Evolutionary conservation across 176 grass and related monocot genomes (phyloP).

Genomic region (Panicum miliaceum): DNA sequence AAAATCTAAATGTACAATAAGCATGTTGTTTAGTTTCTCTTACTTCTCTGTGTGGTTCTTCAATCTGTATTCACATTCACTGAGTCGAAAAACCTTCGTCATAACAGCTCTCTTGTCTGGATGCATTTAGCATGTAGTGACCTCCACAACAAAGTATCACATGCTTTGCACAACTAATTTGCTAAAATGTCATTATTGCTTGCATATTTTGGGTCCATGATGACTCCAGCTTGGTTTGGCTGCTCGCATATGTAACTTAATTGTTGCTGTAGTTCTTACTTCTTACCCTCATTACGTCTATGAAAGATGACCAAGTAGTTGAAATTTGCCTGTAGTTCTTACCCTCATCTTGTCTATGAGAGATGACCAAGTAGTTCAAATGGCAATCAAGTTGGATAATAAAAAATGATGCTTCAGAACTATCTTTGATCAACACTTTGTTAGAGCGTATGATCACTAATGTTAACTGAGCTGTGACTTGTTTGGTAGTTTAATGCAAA

Average conservation of each 20-base stretch:
- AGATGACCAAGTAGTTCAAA: constrained; percentile 11
- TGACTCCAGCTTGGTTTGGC: constrained; percentile 29
- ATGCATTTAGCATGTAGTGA: constrained; percentile 32
- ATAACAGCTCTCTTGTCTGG: background rate
- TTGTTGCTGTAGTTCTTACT: background rate
- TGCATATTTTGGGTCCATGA: constrained; percentile 34
- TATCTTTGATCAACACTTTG: background rate
- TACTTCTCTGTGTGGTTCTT: constrained; percentile 5
- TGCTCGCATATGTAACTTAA: constrained; percentile 4
- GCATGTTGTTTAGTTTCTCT: background rate
- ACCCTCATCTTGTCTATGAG: constrained; percentile 2
- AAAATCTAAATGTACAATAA: constrained; percentile 32
- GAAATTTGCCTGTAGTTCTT: background rate
- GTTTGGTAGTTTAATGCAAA: constrained; percentile 20
- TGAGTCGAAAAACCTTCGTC: background rate
- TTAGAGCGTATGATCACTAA: background rate
- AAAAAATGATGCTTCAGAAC: constrained; percentile 2
- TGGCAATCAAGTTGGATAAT: constrained; percentile 9
- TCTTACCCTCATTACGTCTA: background rate
- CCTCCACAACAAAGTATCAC: constrained; percentile 35
- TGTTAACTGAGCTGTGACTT: background rate
- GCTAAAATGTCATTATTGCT: constrained; percentile 34
- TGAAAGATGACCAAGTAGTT: constrained; percentile 15
- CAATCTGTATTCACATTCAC: constrained; percentile 32
- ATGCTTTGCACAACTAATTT: constrained; percentile 31